Evolutionary conservation across 2,329 filamentous ascomycete genomes (phyloP).

Genomic region (Colletotrichum magnum): DNA sequence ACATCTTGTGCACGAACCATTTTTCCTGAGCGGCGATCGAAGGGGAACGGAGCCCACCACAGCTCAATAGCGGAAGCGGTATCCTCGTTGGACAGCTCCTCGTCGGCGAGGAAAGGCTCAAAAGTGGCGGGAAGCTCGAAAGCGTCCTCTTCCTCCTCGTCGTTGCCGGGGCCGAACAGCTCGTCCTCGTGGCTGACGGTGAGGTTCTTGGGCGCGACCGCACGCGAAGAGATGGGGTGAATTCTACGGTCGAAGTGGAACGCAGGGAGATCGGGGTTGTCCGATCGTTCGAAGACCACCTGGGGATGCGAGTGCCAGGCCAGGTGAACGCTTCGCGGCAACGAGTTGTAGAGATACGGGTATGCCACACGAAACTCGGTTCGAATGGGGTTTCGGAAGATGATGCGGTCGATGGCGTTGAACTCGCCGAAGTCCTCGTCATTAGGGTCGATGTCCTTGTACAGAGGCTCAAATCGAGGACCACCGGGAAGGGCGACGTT

Average conservation of each 20-base stretch:
- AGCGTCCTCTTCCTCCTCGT: constrained; percentile 84
- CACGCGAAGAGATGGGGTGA: constrained; percentile 96
- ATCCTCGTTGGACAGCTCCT: constrained; percentile 89
- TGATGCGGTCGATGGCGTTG: constrained; percentile 99
- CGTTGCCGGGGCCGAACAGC: constrained; percentile 86
- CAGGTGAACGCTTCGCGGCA: constrained; percentile 93
- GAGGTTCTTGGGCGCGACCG: constrained; percentile 95
- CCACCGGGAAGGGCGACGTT: constrained; percentile 99
- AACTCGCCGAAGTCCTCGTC: constrained; percentile 99
- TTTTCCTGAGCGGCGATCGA: constrained; percentile 91
- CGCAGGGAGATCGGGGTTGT: constrained; percentile 90
- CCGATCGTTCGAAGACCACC: constrained; percentile 88
- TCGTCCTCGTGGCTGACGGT: constrained; percentile 93
- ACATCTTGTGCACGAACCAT: constrained; percentile 99
- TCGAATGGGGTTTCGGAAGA: constrained; percentile 94
- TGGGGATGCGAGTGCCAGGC: constrained; percentile 96
- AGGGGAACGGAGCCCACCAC: constrained; percentile 99
- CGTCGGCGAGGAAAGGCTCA: constrained; percentile 90
- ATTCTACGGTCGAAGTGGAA: constrained; percentile 99
- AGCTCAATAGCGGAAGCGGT: constrained; percentile 92
- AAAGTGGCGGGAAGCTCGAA: constrained; percentile 86
- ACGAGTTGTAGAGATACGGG: constrained; percentile 95
- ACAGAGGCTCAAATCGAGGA: constrained; percentile 94
- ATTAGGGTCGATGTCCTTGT: constrained; percentile 99
- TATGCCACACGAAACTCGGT: constrained; percentile 97